phyloP scores from a whole-genome alignment of 345 rosid genomes.

The Kandelia obovata region DNA sequence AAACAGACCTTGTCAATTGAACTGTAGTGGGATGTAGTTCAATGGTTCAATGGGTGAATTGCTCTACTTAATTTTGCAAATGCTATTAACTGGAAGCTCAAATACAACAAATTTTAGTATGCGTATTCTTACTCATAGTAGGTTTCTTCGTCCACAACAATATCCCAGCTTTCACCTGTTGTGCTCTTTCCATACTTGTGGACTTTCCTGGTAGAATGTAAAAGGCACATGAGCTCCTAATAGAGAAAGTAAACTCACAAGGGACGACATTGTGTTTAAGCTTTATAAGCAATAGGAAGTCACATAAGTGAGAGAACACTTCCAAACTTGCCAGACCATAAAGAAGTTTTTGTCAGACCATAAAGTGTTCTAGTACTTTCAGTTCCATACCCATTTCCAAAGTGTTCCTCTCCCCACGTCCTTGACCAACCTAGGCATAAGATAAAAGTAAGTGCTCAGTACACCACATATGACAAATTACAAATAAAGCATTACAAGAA shows the following conservation, averaged over 20 bases:
- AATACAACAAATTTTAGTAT: not conserved
- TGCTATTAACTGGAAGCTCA: too few relatives aligned
- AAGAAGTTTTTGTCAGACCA: not conserved
- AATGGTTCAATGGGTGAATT: too few relatives aligned
- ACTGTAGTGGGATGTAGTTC: too few relatives aligned
- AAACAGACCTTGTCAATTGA: not conserved
- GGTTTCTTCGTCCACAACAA: slow-evolving; percentile 88
- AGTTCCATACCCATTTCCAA: slow-evolving; percentile 81
- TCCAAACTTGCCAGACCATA: too few relatives aligned
- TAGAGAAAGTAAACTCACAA: not conserved
- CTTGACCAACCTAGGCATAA: slow-evolving; percentile 80
- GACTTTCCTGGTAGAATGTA: slow-evolving; percentile 59
- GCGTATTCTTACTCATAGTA: slow-evolving; percentile 69
- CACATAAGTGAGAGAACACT: too few relatives aligned
- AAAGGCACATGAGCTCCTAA: slow-evolving; percentile 9
- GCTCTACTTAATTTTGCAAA: too few relatives aligned
- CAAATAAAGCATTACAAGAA: not conserved
- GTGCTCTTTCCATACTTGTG: slow-evolving; percentile 98
- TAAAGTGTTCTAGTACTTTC: not conserved
- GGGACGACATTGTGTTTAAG: too few relatives aligned
- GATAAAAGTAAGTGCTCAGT: slow-evolving; percentile 6
- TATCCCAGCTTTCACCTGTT: slow-evolving; percentile 96
- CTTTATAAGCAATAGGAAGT: too few relatives aligned
- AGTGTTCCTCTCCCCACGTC: slow-evolving; percentile 99
- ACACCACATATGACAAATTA: not conserved